phyloP scores from a whole-genome alignment of 345 rosid species.

The Ceriops decandra region DNA sequence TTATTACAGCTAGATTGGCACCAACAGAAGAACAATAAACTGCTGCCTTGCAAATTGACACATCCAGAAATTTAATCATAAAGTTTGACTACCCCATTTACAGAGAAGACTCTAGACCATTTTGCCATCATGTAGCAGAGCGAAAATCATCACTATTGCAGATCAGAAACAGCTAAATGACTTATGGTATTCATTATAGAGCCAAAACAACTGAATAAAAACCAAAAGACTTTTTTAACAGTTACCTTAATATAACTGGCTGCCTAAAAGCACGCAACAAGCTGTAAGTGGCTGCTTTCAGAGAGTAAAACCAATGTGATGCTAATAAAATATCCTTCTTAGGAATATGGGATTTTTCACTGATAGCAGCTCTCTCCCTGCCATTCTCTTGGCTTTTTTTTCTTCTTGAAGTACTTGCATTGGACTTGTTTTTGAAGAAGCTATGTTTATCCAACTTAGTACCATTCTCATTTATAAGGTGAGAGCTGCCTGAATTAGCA shows the following conservation, averaged over 20 bases:
- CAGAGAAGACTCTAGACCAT: background rate
- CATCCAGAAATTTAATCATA: no score
- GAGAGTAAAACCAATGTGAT: conserved; percentile 51
- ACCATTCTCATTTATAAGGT: conserved; percentile 38
- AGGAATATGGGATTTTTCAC: conserved; percentile 25
- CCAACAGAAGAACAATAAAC: background rate
- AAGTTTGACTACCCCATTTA: no score
- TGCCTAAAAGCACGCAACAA: conserved; percentile 67
- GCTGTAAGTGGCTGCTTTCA: conserved; percentile 61
- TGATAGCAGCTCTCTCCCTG: conserved; percentile 24
- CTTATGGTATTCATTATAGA: background rate
- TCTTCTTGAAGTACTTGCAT: conserved; percentile 47
- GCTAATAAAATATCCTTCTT: conserved; percentile 34
- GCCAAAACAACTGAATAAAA: background rate
- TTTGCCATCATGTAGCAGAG: background rate
- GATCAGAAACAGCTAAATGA: background rate
- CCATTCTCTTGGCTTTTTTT: conserved; percentile 63
- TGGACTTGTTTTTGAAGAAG: conserved; percentile 36
- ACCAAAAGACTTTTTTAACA: background rate
- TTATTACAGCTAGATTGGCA: background rate
- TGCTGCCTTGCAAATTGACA: background rate
- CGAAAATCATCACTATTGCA: background rate
- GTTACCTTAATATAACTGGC: conserved; percentile 79
- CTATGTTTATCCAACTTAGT: conserved; percentile 33
- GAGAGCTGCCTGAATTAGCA: conserved; percentile 28